Base-by-base conservation (phyloP, 805 yeast species). In the Monosporozyma yasuniensis region DNA sequence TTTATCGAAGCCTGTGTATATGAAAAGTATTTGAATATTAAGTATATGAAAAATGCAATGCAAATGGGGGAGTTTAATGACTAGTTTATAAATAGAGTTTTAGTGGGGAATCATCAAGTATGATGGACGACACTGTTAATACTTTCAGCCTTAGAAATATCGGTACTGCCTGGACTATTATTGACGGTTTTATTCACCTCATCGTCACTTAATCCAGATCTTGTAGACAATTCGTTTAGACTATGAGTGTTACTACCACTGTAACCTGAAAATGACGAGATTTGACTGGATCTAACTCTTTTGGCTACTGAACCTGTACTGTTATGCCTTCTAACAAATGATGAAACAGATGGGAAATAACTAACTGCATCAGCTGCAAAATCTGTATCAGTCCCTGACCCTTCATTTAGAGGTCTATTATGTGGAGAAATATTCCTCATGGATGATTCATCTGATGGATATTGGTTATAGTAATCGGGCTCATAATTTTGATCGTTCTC, bases 281-380 rank as follows among this genome's bases (percentile, higher is more conserved):
- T 19, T 18, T 18, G 39, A 30, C n/a, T 32, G 6, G 46, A 44
- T 12, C 21, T 42, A 5, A 35, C 39, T 7, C 21, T 39, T 47
- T 50, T 54, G 12, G 60, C 58, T 9, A 59, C 60, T 2, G 63
- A 54, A 28, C 59, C 56, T 16, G 53, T 54, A 18, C 61, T 56
- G 47, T 54, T 55, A 18, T 52, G 49, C 45, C 52, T 58, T 23
- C 50, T 52, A 39, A 57, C 22, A 18, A 50, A 53, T 3, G 51
- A 50, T 12, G 47, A 34, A 16, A 48, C 41, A 14, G 52, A 53
- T 8, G 61, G 57, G 38, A 53, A 56, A 32, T 52, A 52, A 12
- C 44, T 47, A 23, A 48, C 52, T 10, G 34, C 52, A 32, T 57
- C 58, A 11, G 42, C 27, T n/a, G 50, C 48, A 22, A 19, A 23